Conservation (phyloP, 2,329 filamentous ascomycete genomes). For the Sphaerostilbella broomeana region DNA sequence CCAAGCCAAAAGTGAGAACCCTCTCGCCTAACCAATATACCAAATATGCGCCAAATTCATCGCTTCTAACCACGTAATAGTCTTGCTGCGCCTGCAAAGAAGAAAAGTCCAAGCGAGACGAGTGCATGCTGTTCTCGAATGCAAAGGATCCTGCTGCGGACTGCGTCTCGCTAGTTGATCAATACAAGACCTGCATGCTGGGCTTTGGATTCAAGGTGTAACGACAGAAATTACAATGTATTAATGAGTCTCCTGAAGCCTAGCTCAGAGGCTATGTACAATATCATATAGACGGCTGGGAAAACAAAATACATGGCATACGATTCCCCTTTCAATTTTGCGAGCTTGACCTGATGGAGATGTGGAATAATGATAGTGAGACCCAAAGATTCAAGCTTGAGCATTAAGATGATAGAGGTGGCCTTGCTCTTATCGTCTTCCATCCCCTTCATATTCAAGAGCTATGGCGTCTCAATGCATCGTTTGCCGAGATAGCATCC, state of each 20-base stretch:
- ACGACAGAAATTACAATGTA: slow-evolving; percentile 9
- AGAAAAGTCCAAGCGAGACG: slow-evolving; percentile 86
- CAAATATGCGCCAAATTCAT: neutral
- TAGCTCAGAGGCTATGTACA: slow-evolving; percentile 18
- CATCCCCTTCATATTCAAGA: too few species aligned
- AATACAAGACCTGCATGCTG: slow-evolving; percentile 88
- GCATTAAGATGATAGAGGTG: too few species aligned
- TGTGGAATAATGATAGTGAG: too few species aligned
- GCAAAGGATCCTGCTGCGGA: slow-evolving; percentile 74
- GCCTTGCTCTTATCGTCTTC: too few species aligned
- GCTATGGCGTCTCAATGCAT: neutral
- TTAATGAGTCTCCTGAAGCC: too few species aligned
- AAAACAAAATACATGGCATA: slow-evolving; percentile 18
- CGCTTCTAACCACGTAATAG: slow-evolving; percentile 38
- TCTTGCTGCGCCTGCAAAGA: slow-evolving; percentile 97
- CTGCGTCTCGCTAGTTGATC: slow-evolving; percentile 73
- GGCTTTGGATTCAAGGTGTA: slow-evolving; percentile 79
- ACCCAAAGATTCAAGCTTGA: too few species aligned
- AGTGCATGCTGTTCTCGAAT: slow-evolving; percentile 97
- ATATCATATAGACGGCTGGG: slow-evolving; percentile 17
- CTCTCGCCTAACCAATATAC: neutral
- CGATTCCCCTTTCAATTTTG: slow-evolving; percentile 4
- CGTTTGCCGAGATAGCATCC: slow-evolving; percentile 16
- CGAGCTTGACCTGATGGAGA: neutral
- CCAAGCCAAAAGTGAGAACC: slow-evolving; percentile 41